phyloP scores from a whole-genome alignment of 2,329 filamentous ascomycete species.

The Ceratocystis cacaofunesta region DNA sequence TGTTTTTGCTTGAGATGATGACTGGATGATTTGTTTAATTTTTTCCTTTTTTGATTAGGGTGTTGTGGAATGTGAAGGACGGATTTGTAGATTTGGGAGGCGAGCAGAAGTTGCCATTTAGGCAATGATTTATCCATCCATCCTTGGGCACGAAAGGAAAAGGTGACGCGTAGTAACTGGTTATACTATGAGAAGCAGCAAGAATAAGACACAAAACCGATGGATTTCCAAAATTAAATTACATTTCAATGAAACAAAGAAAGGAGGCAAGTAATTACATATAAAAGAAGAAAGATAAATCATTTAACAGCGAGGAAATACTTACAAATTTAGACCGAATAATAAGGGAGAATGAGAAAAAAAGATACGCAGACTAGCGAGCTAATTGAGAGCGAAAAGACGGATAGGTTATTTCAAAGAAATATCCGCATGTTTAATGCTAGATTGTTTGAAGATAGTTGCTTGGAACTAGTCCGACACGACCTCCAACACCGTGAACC shows the following conservation, averaged over 20 bases:
- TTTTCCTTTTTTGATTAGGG: neutral
- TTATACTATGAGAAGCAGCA: too few species aligned
- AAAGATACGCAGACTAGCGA: neutral
- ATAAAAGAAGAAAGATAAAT: too few species aligned
- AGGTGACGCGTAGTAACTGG: too few species aligned
- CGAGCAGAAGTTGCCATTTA: neutral
- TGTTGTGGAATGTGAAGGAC: neutral
- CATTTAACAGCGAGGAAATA: too few species aligned
- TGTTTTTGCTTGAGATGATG: too few species aligned
- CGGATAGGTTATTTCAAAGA: neutral
- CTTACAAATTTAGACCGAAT: neutral
- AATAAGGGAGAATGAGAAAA: neutral
- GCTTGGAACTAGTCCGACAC: constrained; percentile 48
- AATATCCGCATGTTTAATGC: neutral
- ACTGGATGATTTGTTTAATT: neutral
- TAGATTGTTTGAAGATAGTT: constrained; percentile 44
- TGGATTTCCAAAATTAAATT: too few species aligned
- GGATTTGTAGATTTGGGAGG: neutral
- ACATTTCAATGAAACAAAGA: too few species aligned
- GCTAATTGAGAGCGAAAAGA: neutral
- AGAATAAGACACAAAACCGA: too few species aligned
- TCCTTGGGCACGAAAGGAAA: too few species aligned
- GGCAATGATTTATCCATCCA: neutral
- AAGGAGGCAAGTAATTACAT: too few species aligned
- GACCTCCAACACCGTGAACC: constrained; percentile 53